Base-by-base conservation (phyloP, 2,329 filamentous ascomycete species). In the Epichloe typhina region DNA sequence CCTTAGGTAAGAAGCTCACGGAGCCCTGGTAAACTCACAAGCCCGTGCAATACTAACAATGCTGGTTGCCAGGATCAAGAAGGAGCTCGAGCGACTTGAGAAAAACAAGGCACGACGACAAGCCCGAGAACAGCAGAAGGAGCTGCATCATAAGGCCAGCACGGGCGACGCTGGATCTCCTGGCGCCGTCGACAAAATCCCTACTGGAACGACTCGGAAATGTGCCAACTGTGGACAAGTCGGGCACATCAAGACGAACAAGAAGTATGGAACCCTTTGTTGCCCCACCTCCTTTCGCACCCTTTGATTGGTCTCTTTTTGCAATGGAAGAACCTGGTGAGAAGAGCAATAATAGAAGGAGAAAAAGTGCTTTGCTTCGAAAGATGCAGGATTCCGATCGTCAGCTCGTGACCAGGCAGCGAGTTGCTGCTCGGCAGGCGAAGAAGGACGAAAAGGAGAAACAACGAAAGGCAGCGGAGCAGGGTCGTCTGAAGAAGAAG, bases 211-310 rank as follows among this genome's bases (percentile, higher is more conserved):
- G 51, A 84, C 84, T 36, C 79, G 94, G 61, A 97, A 97, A 72
- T 98, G 93, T 70, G 93, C 93, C 58, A 97, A 96, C 68, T 98
- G 93, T 70, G 93, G 93, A 47, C 86, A 93, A 66, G 86, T 95
- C 50, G 93, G 93, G 35, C 93, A 98, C 64, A 98, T 98, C 74
- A 96, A 96, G 70, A 97, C 91, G 46, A 97, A 97, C 74, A 95
- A 96, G 73, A 97, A 96, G 88, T 93, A 79, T 70, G 75, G 68
- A 51, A 47, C 52, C 53, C 54, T 57, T 54, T 41, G 50, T 52
- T 52, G 61, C 60, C 54, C 64, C 61, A 53, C 57, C 62, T 56
- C 56, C 60, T 39, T 56, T 52, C 44, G 50, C 53, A 41, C 49
- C 58, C 26, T 68, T 65, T 62, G 63, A 67, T 62, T 66, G 65